These are phyloP conservation scores for Nannochloris sp. DNA, from an alignment of 139 green algal species.

Conservation along the genomic window DNA sequence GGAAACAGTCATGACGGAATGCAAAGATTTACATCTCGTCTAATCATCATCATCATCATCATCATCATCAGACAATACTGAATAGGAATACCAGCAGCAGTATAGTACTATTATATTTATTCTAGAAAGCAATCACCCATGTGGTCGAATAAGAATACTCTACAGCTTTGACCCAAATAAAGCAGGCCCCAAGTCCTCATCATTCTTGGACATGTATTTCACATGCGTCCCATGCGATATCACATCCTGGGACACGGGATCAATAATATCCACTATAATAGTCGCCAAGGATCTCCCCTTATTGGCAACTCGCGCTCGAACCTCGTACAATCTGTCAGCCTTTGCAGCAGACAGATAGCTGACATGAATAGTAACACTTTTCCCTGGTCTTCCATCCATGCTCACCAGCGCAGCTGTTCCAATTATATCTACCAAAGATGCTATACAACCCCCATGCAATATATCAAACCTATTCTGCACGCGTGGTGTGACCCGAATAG, in stretches of 20 bases:
- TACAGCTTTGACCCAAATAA: neutral
- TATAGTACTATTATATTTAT: too few species aligned
- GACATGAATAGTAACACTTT: slow-evolving; percentile 17
- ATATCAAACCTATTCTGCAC: slow-evolving; percentile 21
- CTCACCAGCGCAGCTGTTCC: slow-evolving; percentile 37
- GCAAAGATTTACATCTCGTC: slow-evolving; percentile 52
- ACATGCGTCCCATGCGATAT: slow-evolving; percentile 6
- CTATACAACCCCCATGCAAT: slow-evolving; percentile 27
- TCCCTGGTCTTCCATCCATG: slow-evolving; percentile 1
- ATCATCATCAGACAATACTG: neutral
- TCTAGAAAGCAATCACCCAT: too few species aligned
- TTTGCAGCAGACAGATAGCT: slow-evolving; percentile 19
- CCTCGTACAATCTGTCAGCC: neutral
- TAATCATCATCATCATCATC: neutral
- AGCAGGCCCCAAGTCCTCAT: slow-evolving; percentile 3
- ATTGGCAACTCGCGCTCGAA: slow-evolving; percentile 11
- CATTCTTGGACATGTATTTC: slow-evolving; percentile 7
- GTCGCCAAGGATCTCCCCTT: slow-evolving; percentile 11
- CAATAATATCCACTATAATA: slow-evolving; percentile 10
- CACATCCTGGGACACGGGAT: slow-evolving; percentile 4
- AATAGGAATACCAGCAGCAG: neutral
- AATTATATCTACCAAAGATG: slow-evolving; percentile 36
- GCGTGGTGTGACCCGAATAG: neutral
- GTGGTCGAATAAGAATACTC: too few species aligned
- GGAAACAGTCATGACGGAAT: slow-evolving; percentile 58